phyloP scores from a whole-genome alignment of 257 asterid genomes.

The Fraxinus americana region DNA sequence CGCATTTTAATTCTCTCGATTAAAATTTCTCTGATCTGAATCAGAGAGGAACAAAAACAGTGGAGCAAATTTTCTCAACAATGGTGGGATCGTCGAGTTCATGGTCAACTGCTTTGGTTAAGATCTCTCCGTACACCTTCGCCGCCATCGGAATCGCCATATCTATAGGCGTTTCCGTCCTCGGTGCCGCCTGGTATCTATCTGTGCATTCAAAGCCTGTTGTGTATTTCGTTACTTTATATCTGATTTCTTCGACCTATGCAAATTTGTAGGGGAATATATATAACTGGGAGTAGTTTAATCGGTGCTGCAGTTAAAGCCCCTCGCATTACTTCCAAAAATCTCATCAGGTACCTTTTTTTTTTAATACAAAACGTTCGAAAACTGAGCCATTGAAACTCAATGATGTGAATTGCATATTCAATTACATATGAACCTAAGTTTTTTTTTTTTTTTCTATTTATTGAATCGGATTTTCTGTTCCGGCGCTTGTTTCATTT shows the following conservation, averaged over 20 bases:
- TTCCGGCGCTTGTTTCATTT: slow-evolving; percentile 7
- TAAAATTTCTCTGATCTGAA: slow-evolving; percentile 19
- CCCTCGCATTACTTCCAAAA: slow-evolving; percentile 81
- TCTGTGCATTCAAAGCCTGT: neutral
- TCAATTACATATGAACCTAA: neutral
- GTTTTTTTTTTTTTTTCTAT: neutral
- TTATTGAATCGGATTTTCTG: slow-evolving; percentile 2
- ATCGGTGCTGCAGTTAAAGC: slow-evolving; percentile 86
- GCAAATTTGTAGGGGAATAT: slow-evolving; percentile 59
- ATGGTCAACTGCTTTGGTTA: slow-evolving; percentile 84
- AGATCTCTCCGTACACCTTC: slow-evolving; percentile 94
- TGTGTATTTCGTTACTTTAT: neutral
- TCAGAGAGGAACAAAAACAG: slow-evolving; percentile 11
- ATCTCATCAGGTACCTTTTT: slow-evolving; percentile 63
- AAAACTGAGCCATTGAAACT: neutral
- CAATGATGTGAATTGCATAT: neutral
- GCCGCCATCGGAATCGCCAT: slow-evolving; percentile 90
- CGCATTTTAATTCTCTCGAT: slow-evolving; percentile 8
- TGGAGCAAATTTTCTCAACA: slow-evolving; percentile 25
- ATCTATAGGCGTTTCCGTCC: slow-evolving; percentile 95
- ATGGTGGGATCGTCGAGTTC: slow-evolving; percentile 81
- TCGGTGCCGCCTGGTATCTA: slow-evolving; percentile 96
- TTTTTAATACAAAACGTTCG: neutral
- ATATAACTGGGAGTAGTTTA: slow-evolving; percentile 80
- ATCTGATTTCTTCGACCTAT: slow-evolving; percentile 11